These are phyloP conservation scores for Capsicum rhomboideum DNA, from an alignment of 257 asterid genomes.

Conservation along the genomic window DNA sequence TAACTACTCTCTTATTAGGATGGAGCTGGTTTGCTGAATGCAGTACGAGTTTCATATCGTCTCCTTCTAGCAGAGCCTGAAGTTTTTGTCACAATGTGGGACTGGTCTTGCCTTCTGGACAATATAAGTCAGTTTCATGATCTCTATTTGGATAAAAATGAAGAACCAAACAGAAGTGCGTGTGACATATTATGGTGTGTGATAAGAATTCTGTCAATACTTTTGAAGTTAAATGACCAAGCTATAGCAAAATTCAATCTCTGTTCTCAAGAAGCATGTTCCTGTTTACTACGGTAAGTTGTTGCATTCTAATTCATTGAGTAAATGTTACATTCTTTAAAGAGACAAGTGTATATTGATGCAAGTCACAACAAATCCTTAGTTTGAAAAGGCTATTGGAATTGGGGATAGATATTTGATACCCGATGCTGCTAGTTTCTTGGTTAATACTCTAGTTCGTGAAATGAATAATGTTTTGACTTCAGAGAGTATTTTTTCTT, in stretches of 20 bases:
- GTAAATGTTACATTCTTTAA: not conserved
- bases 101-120: slow-evolving; percentile 78
- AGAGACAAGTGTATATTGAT: not conserved
- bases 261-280: slow-evolving; percentile 41
- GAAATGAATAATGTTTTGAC: not conserved
- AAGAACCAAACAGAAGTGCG: slow-evolving; percentile 21
- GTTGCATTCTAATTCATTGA: not conserved
- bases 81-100: slow-evolving; percentile 62
- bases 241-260: slow-evolving; percentile 37
- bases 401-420: not conserved
- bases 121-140: slow-evolving; percentile 29
- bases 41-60: slow-evolving; percentile 54
- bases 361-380: not conserved
- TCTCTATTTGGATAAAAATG: slow-evolving; percentile 15
- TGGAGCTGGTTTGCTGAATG: slow-evolving; percentile 41
- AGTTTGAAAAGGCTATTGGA: not conserved
- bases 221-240: slow-evolving; percentile 44
- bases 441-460: not conserved
- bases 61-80: slow-evolving; percentile 58
- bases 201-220: slow-evolving; percentile 35
- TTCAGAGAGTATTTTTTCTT: not conserved
- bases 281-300: slow-evolving; percentile 52
- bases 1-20: slow-evolving; percentile 27
- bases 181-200: slow-evolving; percentile 71
- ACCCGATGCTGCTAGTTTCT: not conserved